Conservation (phyloP, 164 flowering plant genomes). For the Liriodendron chinense region DNA sequence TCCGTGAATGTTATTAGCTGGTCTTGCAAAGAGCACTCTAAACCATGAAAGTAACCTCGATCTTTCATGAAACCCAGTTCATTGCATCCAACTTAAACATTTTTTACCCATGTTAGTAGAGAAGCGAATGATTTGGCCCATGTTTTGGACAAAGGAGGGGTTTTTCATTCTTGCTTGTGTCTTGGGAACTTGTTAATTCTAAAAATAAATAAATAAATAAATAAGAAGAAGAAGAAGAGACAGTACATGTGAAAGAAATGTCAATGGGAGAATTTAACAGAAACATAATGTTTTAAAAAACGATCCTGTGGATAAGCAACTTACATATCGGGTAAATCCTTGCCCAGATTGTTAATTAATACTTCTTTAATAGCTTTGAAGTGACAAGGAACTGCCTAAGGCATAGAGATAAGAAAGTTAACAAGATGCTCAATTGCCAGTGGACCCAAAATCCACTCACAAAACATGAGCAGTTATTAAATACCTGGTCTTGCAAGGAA, state of each 20-base stretch:
- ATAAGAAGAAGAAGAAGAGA: too few relatives aligned
- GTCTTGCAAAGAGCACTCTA: too few relatives aligned
- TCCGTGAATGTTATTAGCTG: too few relatives aligned
- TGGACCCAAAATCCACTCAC: neutral
- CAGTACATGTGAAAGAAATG: neutral
- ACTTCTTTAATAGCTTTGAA: constrained; percentile 68
- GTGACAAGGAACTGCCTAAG: constrained; percentile 74
- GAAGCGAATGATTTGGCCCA: too few relatives aligned
- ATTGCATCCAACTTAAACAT: too few relatives aligned
- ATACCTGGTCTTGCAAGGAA: constrained; percentile 84
- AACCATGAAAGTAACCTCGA: too few relatives aligned
- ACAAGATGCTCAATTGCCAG: neutral
- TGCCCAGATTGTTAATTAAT: constrained; percentile 45
- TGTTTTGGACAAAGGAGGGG: too few relatives aligned
- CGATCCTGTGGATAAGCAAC: constrained; percentile 17
- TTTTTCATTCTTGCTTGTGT: too few relatives aligned
- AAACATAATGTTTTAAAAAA: neutral
- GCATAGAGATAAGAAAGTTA: constrained; percentile 17
- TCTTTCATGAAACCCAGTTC: too few relatives aligned
- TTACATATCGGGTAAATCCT: constrained; percentile 66
- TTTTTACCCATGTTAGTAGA: too few relatives aligned
- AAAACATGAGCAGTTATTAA: neutral
- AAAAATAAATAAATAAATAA: too few relatives aligned
- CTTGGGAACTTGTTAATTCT: neutral
- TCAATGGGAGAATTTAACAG: too few relatives aligned